A percentile compares a stretch with the other conserved stretches of the same genome.
Evolutionary conservation across 1,139 yeast species (phyloP).

Genomic region (Sugiyamaella novakii): DNA sequence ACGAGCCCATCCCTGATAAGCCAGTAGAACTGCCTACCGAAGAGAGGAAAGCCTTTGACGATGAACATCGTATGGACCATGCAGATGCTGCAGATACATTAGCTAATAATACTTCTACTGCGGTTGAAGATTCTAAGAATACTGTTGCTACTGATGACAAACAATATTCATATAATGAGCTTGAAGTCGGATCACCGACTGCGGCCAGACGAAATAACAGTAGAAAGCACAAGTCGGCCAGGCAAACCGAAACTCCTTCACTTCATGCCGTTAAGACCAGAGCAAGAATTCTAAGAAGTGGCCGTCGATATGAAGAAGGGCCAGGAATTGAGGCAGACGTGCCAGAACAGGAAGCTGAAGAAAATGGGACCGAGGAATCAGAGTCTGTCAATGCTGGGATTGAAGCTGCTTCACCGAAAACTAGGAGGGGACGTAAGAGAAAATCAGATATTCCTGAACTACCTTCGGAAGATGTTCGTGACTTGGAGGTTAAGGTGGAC

Average conservation of each 20-base stretch:
- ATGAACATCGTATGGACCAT: too few relatives aligned
- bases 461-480: background rate
- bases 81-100: too few relatives aligned
- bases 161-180: too few relatives aligned
- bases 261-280: background rate
- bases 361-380: background rate
- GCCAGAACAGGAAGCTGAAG: slow-evolving; percentile 5
- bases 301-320: slow-evolving; percentile 18
- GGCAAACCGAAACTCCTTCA: background rate
- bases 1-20: background rate
- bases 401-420: background rate
- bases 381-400: background rate
- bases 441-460: background rate
- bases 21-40: too few relatives aligned
- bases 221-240: background rate
- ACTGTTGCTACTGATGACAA: too few relatives aligned
- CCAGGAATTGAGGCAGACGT: slow-evolving; percentile 10
- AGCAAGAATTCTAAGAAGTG: slow-evolving; percentile 16
- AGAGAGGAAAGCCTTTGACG: too few relatives aligned
- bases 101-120: too few relatives aligned
- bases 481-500: too few relatives aligned
- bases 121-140: too few relatives aligned
- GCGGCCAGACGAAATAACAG: too few relatives aligned
- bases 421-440: background rate
- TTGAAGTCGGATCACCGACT: too few relatives aligned